Percentiles rank a stretch among this genome's conserved stretches.
Evolutionary conservation across 176 grass and related monocot genomes (phyloP).

Genomic region (Raddia guianensis): DNA sequence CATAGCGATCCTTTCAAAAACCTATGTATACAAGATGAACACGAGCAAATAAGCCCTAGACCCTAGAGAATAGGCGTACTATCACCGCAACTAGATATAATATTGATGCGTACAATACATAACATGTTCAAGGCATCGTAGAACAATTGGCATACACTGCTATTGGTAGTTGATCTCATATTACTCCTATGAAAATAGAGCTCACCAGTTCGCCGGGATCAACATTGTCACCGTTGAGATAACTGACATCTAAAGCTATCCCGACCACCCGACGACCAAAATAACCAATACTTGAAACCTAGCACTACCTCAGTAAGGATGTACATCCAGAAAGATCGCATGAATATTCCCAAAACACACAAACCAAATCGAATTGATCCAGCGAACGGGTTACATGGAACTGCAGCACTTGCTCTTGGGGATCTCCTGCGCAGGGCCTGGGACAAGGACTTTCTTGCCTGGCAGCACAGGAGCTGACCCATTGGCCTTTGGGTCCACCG

Average conservation of each 20-base stretch:
- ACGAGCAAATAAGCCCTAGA: not conserved
- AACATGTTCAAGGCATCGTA: not conserved
- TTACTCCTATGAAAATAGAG: conserved; percentile 20
- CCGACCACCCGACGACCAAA: conserved; percentile 24
- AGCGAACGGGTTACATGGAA: conserved; percentile 23
- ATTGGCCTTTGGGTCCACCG: conserved; percentile 34
- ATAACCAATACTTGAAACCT: conserved; percentile 32
- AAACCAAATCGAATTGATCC: not conserved
- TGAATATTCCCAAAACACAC: conserved; percentile 33
- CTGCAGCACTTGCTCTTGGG: conserved; percentile 63
- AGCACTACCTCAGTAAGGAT: conserved; percentile 44
- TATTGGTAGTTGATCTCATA: conserved; percentile 36
- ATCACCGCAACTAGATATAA: not conserved
- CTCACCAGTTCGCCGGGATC: not conserved
- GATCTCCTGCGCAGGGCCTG: conserved; percentile 57
- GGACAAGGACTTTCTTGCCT: conserved; percentile 56
- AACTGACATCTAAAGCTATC: conserved; percentile 36
- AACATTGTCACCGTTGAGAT: conserved; percentile 8
- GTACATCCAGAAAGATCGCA: conserved; percentile 40
- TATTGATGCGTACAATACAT: not conserved
- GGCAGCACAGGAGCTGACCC: conserved; percentile 26
- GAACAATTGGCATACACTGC: conserved; percentile 31
- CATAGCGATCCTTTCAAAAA: too few relatives aligned
- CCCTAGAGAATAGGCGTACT: not conserved
- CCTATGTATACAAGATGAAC: too few relatives aligned